Evolutionary conservation across 345 rosid genomes (phyloP).

Genomic region (Trapa bicornis): DNA sequence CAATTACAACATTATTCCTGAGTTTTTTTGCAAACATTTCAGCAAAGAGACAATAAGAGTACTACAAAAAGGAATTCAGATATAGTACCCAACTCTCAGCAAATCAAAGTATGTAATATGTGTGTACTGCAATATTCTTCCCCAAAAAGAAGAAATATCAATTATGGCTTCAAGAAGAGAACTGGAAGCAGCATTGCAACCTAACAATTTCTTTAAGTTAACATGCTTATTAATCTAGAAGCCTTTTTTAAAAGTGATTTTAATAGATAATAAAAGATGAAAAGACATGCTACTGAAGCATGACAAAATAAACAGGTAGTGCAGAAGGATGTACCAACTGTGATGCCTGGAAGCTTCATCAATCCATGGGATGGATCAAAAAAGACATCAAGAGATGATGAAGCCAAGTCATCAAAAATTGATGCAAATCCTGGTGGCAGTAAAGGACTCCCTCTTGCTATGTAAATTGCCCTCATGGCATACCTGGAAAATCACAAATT

Average conservation of each 20-base stretch:
- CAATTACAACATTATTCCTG: background rate
- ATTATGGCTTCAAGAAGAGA: background rate
- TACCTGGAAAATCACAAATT: conserved; percentile 43
- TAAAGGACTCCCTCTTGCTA: conserved; percentile 82
- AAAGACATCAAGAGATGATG: conserved; percentile 87
- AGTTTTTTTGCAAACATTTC: background rate
- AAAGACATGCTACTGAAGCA: background rate
- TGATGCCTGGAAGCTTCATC: conserved; percentile 68
- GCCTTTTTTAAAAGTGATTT: background rate
- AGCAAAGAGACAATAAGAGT: background rate
- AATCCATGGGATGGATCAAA: conserved; percentile 82
- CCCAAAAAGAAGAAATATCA: background rate
- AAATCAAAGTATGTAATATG: background rate
- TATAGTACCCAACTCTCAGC: background rate
- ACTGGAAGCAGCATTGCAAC: background rate
- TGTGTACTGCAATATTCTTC: background rate
- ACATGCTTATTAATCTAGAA: background rate
- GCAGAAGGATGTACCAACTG: conserved; percentile 38
- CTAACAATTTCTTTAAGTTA: background rate
- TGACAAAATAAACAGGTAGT: background rate
- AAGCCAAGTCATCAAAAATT: conserved; percentile 79
- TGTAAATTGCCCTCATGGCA: conserved; percentile 81
- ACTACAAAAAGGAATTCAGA: background rate
- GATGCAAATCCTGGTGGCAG: conserved; percentile 85
- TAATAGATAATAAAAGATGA: background rate